These are phyloP conservation scores for Arachnomyces sp. DNA, from an alignment of 2,329 filamentous ascomycete species.

Conservation along the genomic window DNA sequence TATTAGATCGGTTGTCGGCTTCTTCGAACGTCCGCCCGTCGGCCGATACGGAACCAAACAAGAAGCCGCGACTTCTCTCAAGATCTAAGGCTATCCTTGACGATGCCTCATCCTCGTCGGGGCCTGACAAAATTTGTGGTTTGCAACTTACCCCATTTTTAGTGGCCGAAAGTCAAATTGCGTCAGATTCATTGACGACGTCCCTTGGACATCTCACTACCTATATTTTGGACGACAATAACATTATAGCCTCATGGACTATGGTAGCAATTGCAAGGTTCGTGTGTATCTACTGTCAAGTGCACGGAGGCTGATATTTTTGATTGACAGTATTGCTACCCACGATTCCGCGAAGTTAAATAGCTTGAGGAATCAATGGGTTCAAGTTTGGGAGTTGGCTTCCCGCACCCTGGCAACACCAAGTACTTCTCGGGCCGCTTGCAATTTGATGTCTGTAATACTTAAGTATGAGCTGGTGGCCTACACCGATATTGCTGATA, in stretches of 20 bases:
- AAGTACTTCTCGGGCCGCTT: slow-evolving; percentile 67
- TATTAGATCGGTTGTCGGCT: slow-evolving; percentile 22
- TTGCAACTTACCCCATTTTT: slow-evolving; percentile 50
- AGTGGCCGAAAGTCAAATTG: slow-evolving; percentile 40
- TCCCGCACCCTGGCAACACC: slow-evolving; percentile 63
- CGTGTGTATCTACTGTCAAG: slow-evolving; percentile 18
- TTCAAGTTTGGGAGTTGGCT: slow-evolving; percentile 67
- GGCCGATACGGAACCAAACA: slow-evolving; percentile 18
- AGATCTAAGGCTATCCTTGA: slow-evolving; percentile 29
- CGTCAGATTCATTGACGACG: slow-evolving; percentile 46
- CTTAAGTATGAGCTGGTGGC: slow-evolving; percentile 59
- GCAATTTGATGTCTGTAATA: slow-evolving; percentile 62
- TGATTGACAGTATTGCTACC: slow-evolving; percentile 25
- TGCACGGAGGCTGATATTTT: slow-evolving; percentile 8
- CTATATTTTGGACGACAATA: slow-evolving; percentile 63
- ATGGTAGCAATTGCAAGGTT: slow-evolving; percentile 76
- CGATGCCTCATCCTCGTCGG: slow-evolving; percentile 29
- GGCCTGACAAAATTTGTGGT: slow-evolving; percentile 38
- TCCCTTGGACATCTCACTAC: slow-evolving; percentile 52
- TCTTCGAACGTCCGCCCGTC: slow-evolving; percentile 6
- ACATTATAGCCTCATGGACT: slow-evolving; percentile 65
- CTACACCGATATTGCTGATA: slow-evolving; percentile 60
- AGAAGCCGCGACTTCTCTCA: slow-evolving; percentile 31
- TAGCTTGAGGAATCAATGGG: slow-evolving; percentile 52
- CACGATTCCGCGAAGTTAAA: slow-evolving; percentile 28